phyloP scores from a whole-genome alignment of 2,329 filamentous ascomycete genomes.

The Pyricularia pennisetigena region DNA sequence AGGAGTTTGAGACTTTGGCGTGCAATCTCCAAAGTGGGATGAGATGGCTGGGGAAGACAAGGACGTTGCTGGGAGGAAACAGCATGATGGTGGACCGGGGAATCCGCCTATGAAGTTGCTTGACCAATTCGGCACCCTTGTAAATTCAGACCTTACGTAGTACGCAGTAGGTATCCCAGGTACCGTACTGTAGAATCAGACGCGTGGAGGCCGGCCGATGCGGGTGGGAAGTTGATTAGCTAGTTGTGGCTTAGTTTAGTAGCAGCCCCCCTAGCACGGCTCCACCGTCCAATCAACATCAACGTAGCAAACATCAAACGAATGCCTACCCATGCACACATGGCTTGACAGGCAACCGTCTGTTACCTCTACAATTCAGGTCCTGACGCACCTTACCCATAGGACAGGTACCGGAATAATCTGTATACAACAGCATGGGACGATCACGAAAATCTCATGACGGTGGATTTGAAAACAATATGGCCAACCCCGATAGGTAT shows the following conservation, averaged over 20 bases:
- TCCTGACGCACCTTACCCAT: background rate
- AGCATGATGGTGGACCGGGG: background rate
- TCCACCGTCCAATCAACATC: background rate
- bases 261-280: background rate
- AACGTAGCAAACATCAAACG: background rate
- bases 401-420: background rate
- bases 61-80: background rate
- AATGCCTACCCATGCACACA: background rate
- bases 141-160: background rate
- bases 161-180: background rate
- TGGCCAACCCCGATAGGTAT: background rate
- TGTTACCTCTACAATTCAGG: background rate
- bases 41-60: conserved; percentile 1
- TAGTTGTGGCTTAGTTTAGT: background rate
- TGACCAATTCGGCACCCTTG: background rate
- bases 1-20: background rate
- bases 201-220: background rate
- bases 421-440: background rate
- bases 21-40: background rate
- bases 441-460: background rate
- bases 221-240: background rate
- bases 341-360: background rate
- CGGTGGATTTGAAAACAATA: background rate
- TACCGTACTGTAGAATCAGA: background rate
- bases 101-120: background rate